Evolutionary conservation across 768 basidiomycete species (phyloP).

Genomic region (Lactarius hengduanensis): DNA sequence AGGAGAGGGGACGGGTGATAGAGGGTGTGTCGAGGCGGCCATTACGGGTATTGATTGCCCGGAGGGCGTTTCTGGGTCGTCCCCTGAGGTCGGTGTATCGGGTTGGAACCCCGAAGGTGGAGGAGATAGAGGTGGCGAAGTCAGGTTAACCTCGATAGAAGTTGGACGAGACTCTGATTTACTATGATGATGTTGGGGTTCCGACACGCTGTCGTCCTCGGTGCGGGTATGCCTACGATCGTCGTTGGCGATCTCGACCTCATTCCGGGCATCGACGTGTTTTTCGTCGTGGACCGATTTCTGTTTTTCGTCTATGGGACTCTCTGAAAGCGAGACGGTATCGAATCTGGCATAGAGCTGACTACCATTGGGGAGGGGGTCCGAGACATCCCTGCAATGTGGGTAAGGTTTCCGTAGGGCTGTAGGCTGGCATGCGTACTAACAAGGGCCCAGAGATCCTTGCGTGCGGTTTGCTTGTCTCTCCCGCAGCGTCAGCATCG

Average conservation of each 20-base stretch:
- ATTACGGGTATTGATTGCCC: not conserved
- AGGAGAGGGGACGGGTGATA: conserved; percentile 36
- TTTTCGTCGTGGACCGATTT: not conserved
- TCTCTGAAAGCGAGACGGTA: conserved; percentile 20
- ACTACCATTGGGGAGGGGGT: conserved; percentile 31
- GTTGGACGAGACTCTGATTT: conserved; percentile 9
- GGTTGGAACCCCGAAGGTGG: conserved; percentile 15
- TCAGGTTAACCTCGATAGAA: conserved; percentile 6
- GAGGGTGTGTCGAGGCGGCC: conserved; percentile 31
- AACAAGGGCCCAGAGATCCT: not conserved
- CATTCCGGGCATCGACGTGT: not conserved
- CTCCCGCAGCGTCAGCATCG: conserved; percentile 51
- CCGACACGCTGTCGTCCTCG: not conserved
- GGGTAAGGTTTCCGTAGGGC: conserved; percentile 4
- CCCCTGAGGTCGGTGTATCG: conserved; percentile 25
- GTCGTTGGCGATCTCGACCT: not conserved
- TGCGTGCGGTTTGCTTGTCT: not conserved
- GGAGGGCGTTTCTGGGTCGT: not conserved
- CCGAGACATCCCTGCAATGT: conserved; percentile 35
- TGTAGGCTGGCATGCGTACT: conserved; percentile 11
- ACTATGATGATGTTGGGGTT: not conserved
- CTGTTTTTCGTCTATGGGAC: not conserved
- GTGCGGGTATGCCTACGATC: not conserved
- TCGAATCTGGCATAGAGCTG: conserved; percentile 20
- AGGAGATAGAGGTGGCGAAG: conserved; percentile 14